Base-by-base conservation (phyloP, 1,284 basidiomycete genomes). In the Sanghuangporus sanghuang region DNA sequence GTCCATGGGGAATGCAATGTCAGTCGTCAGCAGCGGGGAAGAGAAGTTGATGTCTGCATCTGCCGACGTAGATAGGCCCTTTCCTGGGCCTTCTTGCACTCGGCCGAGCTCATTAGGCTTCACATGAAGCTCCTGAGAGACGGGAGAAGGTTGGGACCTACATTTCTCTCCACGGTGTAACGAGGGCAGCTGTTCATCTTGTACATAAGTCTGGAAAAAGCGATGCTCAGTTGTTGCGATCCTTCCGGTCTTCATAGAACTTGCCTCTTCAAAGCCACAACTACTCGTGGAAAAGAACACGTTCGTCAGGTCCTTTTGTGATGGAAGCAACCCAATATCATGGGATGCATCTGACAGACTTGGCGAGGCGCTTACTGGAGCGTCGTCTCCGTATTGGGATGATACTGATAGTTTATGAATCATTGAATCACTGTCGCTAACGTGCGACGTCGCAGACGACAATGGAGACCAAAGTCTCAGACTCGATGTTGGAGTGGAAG, bases 11-110 rank as follows among this genome's bases (percentile, higher is more conserved):
- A 63, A 44, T n/a, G 50, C 23, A 53, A 48, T 40, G 38, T 14
- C 39, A 16, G 55, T 42, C 21, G 57, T 56, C 16, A 49, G 56
- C 16, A 57, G 55, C 6, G 61, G 46, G 38, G 61, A 63, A 38
- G 54, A 38, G 23, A 32, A 57, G 36, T n/a, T 50, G 55, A n/a
- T 44, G 14, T 32, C n/a, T 18, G 39, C 3, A 39, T 27, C 44
- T 23, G 42, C 42, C 21, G 27, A 3, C n/a, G 44, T 18, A 6
- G 35, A 8, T 32, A 21, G 14, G 12, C 18, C 21, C 2, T 32
- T 21, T 21, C 9, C 16, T 49, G 48, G 21, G 48, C 48, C 23
- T 21, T 21, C n/a, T 9, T 49, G 14, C 16, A 21, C 5, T 32
- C 21, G 16, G 8, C 32, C 32, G 53, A 36, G 32, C 14, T 54